These are phyloP conservation scores for Scytalidium sp. DNA, from an alignment of 2,329 filamentous ascomycete genomes.

Conservation along the genomic window DNA sequence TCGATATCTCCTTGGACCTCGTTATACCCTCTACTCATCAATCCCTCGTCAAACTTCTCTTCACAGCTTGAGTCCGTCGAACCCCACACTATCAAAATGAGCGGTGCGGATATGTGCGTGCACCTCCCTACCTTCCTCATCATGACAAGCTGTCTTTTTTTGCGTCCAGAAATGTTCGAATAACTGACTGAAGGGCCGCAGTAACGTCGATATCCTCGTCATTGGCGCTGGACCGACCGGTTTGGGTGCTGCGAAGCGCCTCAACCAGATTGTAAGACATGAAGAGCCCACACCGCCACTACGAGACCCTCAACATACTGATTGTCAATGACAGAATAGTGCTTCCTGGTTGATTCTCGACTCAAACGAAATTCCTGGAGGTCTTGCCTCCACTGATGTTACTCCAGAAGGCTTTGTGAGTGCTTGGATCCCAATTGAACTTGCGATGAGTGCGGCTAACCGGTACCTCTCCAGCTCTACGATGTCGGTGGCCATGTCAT, in stretches of 20 bases:
- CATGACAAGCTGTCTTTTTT: background rate
- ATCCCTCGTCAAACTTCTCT: background rate
- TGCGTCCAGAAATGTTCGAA: background rate
- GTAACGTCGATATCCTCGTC: constrained; percentile 93
- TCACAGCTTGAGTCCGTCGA: background rate
- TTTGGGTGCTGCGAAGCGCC: constrained; percentile 94
- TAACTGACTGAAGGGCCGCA: constrained; percentile 16
- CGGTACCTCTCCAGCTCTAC: constrained; percentile 67
- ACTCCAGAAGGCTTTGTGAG: constrained; percentile 96
- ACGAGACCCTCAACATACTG: constrained; percentile 7
- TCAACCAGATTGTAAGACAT: constrained; percentile 79
- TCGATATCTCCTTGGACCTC: background rate
- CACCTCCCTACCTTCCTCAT: background rate
- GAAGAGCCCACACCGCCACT: constrained; percentile 12
- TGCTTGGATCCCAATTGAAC: constrained; percentile 31
- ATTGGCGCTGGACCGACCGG: constrained; percentile 98
- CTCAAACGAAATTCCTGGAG: constrained; percentile 85
- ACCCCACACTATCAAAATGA: constrained; percentile 4
- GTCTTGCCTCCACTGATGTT: constrained; percentile 91
- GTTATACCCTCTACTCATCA: background rate
- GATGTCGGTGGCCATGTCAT: constrained; percentile 67
- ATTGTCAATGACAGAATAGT: constrained; percentile 60
- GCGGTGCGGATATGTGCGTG: constrained; percentile 18
- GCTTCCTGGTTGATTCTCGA: constrained; percentile 97
- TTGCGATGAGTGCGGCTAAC: constrained; percentile 16